phyloP scores from a whole-genome alignment of 441 rosid genomes.

The Syzygium syzygioides region DNA sequence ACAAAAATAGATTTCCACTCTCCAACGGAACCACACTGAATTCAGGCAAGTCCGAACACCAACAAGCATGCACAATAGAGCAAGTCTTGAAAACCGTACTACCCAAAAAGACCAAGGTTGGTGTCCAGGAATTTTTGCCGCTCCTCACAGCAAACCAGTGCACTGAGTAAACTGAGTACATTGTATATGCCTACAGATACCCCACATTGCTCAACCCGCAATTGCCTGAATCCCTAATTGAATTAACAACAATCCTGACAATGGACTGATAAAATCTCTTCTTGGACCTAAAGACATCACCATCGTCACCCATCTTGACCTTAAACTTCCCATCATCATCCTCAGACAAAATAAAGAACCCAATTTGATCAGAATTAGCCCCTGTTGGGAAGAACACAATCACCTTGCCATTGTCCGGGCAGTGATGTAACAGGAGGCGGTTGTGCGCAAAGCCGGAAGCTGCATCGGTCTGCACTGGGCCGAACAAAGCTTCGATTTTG shows the following conservation, averaged over 20 bases:
- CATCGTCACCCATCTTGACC: conserved; percentile 23
- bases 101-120: conserved; percentile 27
- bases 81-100: conserved; percentile 43
- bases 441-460: conserved; percentile 25
- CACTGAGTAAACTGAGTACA: conserved; percentile 42
- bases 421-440: conserved; percentile 47
- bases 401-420: conserved; percentile 20
- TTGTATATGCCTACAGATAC: conserved; percentile 43
- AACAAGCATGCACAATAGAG: conserved; percentile 45
- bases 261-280: conserved; percentile 33
- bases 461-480: neutral
- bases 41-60: conserved; percentile 47
- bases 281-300: conserved; percentile 25
- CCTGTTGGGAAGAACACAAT: conserved; percentile 65
- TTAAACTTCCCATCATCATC: conserved; percentile 24
- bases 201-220: conserved; percentile 23
- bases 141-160: conserved; percentile 42
- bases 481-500: conserved; percentile 22
- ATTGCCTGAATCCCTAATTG: conserved; percentile 14
- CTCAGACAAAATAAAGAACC: conserved; percentile 37
- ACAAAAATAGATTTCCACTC: conserved; percentile 52
- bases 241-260: conserved; percentile 44
- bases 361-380: conserved; percentile 53
- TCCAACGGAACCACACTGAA: conserved; percentile 56
- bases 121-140: conserved; percentile 10